These are phyloP conservation scores for Spiromastix sp. DNA, from an alignment of 2,329 filamentous ascomycete species.

Conservation along the genomic window DNA sequence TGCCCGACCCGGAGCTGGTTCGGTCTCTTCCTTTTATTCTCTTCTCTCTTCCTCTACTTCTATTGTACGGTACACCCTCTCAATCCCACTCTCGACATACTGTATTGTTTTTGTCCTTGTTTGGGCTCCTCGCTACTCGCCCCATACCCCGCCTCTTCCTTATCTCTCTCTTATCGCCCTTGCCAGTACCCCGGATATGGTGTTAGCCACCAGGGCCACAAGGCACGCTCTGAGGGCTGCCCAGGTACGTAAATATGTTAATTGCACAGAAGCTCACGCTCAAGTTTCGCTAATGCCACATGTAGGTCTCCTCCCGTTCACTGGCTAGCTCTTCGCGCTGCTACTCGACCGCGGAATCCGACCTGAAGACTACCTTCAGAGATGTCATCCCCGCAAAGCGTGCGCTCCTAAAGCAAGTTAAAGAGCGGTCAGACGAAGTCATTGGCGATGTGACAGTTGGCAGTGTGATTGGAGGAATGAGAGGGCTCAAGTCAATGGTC, in stretches of 20 bases:
- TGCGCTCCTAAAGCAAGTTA: conserved; percentile 88
- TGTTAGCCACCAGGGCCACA: conserved; percentile 27
- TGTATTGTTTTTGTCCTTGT: no score
- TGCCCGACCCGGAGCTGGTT: conserved; percentile 1
- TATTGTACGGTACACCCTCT: no score
- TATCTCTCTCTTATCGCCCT: neutral
- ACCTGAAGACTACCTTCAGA: conserved; percentile 79
- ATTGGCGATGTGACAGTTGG: conserved; percentile 90
- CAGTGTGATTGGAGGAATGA: conserved; percentile 93
- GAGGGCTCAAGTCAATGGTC: conserved; percentile 93
- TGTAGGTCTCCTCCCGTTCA: conserved; percentile 10
- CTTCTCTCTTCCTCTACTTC: neutral
- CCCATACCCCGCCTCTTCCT: neutral
- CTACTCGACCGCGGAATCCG: conserved; percentile 63
- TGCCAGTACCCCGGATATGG: conserved; percentile 15
- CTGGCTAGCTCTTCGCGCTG: conserved; percentile 16
- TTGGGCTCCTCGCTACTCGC: neutral
- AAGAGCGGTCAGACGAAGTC: conserved; percentile 68
- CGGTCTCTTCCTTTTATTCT: neutral
- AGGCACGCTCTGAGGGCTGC: conserved; percentile 28
- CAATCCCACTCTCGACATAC: no score
- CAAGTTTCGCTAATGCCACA: conserved; percentile 1
- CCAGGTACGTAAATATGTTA: conserved; percentile 19
- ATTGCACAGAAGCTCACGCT: neutral
- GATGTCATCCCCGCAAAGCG: conserved; percentile 83